Conservation (phyloP, 2,329 filamentous ascomycete genomes). For the Xylaria multiplex region DNA sequence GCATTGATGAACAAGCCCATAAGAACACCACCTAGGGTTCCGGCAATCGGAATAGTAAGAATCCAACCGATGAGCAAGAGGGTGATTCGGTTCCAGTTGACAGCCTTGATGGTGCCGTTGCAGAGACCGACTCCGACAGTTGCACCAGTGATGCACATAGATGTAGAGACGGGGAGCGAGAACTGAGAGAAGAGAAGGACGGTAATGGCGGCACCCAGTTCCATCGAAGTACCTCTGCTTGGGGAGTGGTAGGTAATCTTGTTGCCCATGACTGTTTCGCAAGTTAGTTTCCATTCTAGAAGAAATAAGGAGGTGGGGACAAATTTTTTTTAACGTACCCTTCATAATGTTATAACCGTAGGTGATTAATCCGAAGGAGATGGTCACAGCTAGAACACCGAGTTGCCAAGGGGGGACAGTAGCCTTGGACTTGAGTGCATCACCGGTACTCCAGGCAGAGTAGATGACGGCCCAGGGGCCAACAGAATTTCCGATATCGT, state of each 20-base stretch:
- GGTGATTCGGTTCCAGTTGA: constrained; percentile 79
- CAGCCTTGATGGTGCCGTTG: constrained; percentile 75
- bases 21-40: constrained; percentile 62
- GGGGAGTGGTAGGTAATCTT: constrained; percentile 51
- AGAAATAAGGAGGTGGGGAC: neutral
- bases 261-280: constrained; percentile 71
- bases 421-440: constrained; percentile 68
- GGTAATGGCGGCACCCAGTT: constrained; percentile 81
- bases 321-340: constrained; percentile 57
- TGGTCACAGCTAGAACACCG: constrained; percentile 71
- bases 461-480: constrained; percentile 78
- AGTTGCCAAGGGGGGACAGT: constrained; percentile 80
- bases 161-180: constrained; percentile 79
- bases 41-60: constrained; percentile 70
- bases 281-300: constrained; percentile 38
- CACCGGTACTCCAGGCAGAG: constrained; percentile 71
- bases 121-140: constrained; percentile 82
- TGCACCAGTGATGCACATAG: constrained; percentile 83
- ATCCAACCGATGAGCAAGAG: constrained; percentile 75
- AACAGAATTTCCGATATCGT: constrained; percentile 78
- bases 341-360: constrained; percentile 90
- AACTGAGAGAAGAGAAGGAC: constrained; percentile 80
- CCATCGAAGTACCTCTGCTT: constrained; percentile 70
- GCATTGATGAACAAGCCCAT: constrained; percentile 66
- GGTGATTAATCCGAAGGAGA: constrained; percentile 75